Evolutionary conservation across 192 early-diverging fungal genomes (phyloP).

Genomic region (Jimgerdemannia flammicorona): DNA sequence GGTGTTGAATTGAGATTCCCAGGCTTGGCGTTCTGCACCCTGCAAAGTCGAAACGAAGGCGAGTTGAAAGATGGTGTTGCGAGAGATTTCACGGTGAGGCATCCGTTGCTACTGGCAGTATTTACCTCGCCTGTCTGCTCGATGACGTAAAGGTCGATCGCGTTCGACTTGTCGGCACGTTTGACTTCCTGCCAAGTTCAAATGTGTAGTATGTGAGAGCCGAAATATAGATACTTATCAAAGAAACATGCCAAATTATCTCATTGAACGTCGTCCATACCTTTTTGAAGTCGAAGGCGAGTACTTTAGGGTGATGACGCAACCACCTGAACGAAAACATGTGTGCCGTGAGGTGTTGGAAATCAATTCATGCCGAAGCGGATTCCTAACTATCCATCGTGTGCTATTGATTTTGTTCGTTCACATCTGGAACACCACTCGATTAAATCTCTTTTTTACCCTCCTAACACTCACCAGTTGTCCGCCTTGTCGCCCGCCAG

Average conservation of each 20-base stretch:
- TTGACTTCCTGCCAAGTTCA: conserved; percentile 48
- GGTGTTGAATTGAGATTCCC: conserved; percentile 76
- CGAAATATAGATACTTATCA: too few relatives aligned
- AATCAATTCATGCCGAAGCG: neutral
- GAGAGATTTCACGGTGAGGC: neutral
- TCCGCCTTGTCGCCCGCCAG: conserved; percentile 99
- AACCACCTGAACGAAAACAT: conserved; percentile 52
- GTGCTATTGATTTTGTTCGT: neutral
- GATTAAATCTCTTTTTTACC: too few relatives aligned
- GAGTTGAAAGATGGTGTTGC: neutral
- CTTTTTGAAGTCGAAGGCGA: conserved; percentile 84
- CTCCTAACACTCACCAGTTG: conserved; percentile 61
- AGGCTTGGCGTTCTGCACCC: conserved; percentile 62
- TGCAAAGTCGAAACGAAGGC: conserved; percentile 3
- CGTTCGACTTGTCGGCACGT: conserved; percentile 95
- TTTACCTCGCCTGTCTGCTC: conserved; percentile 76
- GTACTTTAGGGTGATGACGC: conserved; percentile 94
- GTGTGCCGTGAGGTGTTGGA: too few relatives aligned
- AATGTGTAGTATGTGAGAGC: too few relatives aligned
- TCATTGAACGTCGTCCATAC: conserved; percentile 2
- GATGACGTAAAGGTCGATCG: conserved; percentile 93
- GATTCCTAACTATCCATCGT: neutral
- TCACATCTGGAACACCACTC: too few relatives aligned
- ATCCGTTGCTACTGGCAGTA: too few relatives aligned
- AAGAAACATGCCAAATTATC: too few relatives aligned